A percentile compares a stretch with the other conserved stretches of the same genome.
These are phyloP conservation scores for Chlorophyllum brunneum DNA, from an alignment of 768 basidiomycete species.

Conservation along the genomic window DNA sequence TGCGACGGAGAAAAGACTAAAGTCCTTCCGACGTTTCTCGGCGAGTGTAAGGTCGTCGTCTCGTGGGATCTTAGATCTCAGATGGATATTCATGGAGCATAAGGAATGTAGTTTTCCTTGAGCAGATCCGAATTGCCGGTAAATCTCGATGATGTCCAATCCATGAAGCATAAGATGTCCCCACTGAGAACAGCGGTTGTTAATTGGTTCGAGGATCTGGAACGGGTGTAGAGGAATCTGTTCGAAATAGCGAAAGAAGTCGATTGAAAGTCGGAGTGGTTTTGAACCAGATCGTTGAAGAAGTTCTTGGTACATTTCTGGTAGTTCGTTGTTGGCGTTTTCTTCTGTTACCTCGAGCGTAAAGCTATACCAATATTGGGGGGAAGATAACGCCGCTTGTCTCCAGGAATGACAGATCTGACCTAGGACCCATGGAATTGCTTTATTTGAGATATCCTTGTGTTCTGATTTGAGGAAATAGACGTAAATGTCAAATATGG, in stretches of 20 bases:
- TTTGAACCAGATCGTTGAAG: not conserved
- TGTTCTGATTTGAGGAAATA: not conserved
- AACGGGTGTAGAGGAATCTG: not conserved
- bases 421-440: not conserved
- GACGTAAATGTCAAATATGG: not conserved
- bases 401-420: slow-evolving; percentile 4
- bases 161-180: not conserved
- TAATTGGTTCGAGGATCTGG: not conserved
- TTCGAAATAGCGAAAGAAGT: not conserved
- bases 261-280: not conserved
- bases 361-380: not conserved
- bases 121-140: not conserved
- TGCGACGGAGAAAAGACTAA: not conserved
- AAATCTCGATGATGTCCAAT: not conserved
- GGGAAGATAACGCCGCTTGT: not conserved
- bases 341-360: not conserved
- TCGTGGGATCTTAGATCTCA: not conserved
- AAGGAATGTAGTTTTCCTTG: not conserved
- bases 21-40: not conserved
- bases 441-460: not conserved
- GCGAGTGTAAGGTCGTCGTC: not conserved
- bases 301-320: not conserved
- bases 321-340: not conserved
- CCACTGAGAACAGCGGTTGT: not conserved
- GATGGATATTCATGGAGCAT: not conserved